Conservation (phyloP, 805 yeast genomes). For the Metschnikowia drakensbergensis region DNA sequence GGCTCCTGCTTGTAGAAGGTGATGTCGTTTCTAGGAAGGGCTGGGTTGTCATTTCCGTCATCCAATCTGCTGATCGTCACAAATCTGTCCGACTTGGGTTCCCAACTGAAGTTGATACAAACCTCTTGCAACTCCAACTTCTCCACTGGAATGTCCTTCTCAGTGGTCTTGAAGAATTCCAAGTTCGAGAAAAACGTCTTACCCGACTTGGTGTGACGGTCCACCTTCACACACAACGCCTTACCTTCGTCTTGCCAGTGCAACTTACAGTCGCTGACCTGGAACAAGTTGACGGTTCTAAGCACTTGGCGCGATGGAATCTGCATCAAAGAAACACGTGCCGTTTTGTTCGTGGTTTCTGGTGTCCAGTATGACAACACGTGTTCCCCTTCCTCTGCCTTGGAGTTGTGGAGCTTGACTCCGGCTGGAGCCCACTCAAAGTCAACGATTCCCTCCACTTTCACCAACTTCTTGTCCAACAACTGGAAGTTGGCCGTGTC, state of each 20-base stretch:
- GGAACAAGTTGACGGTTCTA: conserved; percentile 91
- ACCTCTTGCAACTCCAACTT: conserved; percentile 89
- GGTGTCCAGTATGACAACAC: conserved; percentile 96
- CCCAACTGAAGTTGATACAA: conserved; percentile 90
- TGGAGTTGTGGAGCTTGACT: conserved; percentile 58
- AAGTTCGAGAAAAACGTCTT: conserved; percentile 88
- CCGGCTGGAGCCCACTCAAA: conserved; percentile 95
- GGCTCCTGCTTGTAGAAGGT: conserved; percentile 80
- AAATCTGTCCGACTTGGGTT: conserved; percentile 87
- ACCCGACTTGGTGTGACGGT: conserved; percentile 92
- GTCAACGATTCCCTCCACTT: conserved; percentile 79
- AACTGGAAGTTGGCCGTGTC: conserved; percentile 76
- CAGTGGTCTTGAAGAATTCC: conserved; percentile 84
- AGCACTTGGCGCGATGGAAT: conserved; percentile 77
- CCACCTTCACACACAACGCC: conserved; percentile 88
- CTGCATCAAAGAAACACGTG: conserved; percentile 87
- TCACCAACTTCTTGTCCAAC: conserved; percentile 79
- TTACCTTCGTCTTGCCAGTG: conserved; percentile 92
- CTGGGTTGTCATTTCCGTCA: conserved; percentile 53
- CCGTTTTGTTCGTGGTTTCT: conserved; percentile 86
- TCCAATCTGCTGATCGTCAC: conserved; percentile 67
- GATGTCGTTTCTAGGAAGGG: conserved; percentile 62
- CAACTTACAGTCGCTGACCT: conserved; percentile 84
- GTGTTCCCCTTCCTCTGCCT: conserved; percentile 53
- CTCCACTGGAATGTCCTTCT: conserved; percentile 91